Evolutionary conservation across 2,329 filamentous ascomycete species (phyloP).

Genomic region (Atkinsonella hypoxylon): DNA sequence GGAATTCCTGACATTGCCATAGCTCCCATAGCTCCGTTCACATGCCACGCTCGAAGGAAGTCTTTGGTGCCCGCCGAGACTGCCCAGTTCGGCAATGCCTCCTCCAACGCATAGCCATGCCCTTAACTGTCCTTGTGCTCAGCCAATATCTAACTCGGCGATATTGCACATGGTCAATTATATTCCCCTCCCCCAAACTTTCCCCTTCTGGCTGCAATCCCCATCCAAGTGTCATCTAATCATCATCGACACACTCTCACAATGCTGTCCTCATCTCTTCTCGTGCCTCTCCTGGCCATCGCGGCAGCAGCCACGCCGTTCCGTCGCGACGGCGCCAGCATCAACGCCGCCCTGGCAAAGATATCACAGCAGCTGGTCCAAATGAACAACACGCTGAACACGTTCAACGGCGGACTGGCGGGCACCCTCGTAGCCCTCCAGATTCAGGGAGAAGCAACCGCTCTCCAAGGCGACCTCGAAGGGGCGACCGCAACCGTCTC

Average conservation of each 20-base stretch:
- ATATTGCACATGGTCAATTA: too few species aligned
- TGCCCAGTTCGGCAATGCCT: too few species aligned
- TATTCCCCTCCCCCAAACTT: too few species aligned
- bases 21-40: too few species aligned
- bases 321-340: not conserved
- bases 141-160: too few species aligned
- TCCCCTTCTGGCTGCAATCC: not conserved
- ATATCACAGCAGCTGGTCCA: not conserved
- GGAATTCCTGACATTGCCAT: too few species aligned
- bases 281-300: not conserved
- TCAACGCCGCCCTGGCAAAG: constrained; percentile 1
- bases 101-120: too few species aligned
- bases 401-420: not conserved
- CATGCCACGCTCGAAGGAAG: too few species aligned
- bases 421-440: not conserved
- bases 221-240: not conserved
- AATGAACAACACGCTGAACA: constrained; percentile 1
- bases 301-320: not conserved
- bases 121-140: too few species aligned
- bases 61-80: too few species aligned
- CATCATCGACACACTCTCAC: too few species aligned
- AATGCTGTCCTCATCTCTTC: not conserved
- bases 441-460: not conserved
- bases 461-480: not conserved
- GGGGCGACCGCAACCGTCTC: not conserved